phyloP scores from a whole-genome alignment of 495 filamentous ascomycete species.

The Aspergillus avenaceus region DNA sequence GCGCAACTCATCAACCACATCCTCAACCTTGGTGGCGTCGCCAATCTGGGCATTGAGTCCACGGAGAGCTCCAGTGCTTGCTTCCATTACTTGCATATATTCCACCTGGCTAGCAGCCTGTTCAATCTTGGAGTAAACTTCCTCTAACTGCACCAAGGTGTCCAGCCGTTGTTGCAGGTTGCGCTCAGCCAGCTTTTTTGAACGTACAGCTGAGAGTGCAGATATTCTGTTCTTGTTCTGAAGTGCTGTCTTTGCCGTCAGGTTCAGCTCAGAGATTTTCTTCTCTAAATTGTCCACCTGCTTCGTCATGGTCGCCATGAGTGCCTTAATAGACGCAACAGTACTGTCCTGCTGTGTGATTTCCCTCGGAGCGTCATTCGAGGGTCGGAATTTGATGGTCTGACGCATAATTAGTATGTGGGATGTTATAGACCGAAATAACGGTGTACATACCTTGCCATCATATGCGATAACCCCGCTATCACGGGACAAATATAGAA shows the following conservation, averaged over 20 bases:
- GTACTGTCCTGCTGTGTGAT: conserved; percentile 75
- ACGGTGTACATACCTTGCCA: conserved; percentile 41
- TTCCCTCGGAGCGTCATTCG: conserved; percentile 33
- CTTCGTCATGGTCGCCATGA: conserved; percentile 56
- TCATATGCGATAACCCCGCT: conserved; percentile 60
- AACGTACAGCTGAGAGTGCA: conserved; percentile 73
- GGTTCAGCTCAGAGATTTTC: conserved; percentile 45
- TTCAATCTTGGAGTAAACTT: conserved; percentile 74
- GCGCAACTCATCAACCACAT: conserved; percentile 65
- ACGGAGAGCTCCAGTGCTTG: conserved; percentile 64
- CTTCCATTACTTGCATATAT: conserved; percentile 75
- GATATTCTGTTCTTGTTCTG: conserved; percentile 63
- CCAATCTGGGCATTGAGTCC: conserved; percentile 74
- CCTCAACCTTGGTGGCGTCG: conserved; percentile 69
- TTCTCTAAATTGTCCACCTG: conserved; percentile 59
- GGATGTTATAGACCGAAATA: conserved; percentile 1
- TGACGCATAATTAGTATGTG: conserved; percentile 24
- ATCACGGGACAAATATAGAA: conserved; percentile 72
- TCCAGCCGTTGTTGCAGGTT: conserved; percentile 64
- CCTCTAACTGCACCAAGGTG: conserved; percentile 75
- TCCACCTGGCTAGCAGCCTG: conserved; percentile 80
- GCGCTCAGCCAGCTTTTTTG: conserved; percentile 73
- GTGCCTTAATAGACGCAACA: conserved; percentile 70
- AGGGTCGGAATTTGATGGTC: conserved; percentile 70
- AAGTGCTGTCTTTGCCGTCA: conserved; percentile 64